Evolutionary conservation across 78 protist genomes (phyloP).

Genomic region (Dictyostelium capitatum): DNA sequence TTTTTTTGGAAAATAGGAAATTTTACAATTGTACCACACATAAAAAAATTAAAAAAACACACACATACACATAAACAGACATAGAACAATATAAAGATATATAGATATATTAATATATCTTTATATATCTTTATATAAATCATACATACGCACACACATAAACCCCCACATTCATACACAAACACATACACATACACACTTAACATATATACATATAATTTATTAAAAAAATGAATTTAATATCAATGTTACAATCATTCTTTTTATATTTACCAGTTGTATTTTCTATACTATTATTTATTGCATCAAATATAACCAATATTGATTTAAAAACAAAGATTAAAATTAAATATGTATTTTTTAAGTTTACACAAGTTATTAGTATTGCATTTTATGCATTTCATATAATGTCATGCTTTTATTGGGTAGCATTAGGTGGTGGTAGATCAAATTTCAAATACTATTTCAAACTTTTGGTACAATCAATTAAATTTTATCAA

Average conservation of each 20-base stretch:
- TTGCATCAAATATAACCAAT: constrained; percentile 3
- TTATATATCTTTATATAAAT: too few relatives aligned
- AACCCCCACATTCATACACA: too few relatives aligned
- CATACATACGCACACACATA: too few relatives aligned
- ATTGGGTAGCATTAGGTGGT: neutral
- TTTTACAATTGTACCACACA: too few relatives aligned
- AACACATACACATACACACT: too few relatives aligned
- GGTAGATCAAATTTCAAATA: neutral
- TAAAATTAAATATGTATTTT: neutral
- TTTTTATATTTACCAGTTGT: neutral
- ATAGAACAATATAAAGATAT: too few relatives aligned
- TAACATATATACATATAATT: too few relatives aligned
- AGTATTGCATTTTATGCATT: neutral
- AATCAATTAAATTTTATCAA: neutral
- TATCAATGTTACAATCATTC: neutral
- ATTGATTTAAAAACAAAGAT: neutral
- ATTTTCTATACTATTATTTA: neutral
- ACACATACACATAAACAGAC: too few relatives aligned
- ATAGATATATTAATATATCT: too few relatives aligned
- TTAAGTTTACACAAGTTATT: neutral
- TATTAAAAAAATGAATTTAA: neutral
- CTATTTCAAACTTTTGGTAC: neutral
- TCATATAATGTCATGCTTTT: neutral
- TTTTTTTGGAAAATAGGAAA: too few relatives aligned
- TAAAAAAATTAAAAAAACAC: neutral